phyloP scores from a whole-genome alignment of 306 rosid genomes.

The Senna siamea region DNA sequence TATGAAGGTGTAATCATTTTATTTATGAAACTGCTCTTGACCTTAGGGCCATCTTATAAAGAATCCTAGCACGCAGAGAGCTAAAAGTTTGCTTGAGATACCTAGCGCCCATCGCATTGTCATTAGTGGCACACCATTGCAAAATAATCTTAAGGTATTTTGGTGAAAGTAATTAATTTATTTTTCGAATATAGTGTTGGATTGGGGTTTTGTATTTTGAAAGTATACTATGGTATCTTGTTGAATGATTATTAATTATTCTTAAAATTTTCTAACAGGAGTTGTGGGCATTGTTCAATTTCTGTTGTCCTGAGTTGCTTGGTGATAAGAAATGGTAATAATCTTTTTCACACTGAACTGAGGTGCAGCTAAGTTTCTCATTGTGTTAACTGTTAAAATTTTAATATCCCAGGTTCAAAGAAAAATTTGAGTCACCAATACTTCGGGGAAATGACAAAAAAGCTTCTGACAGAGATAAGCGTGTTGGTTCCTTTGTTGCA shows the following conservation, averaged over 20 bases:
- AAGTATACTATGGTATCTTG: constrained; percentile 27
- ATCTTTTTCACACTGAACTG: constrained; percentile 27
- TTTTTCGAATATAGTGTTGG: not conserved
- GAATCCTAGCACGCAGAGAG: constrained; percentile 95
- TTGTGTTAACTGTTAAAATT: constrained; percentile 31
- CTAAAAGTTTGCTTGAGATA: constrained; percentile 92
- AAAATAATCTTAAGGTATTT: constrained; percentile 87
- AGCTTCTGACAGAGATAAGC: constrained; percentile 78
- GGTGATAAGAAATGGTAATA: constrained; percentile 83
- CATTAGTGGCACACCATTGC: constrained; percentile 91
- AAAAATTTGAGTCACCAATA: constrained; percentile 66
- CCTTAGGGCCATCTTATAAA: constrained; percentile 91
- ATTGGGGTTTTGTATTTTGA: constrained; percentile 6
- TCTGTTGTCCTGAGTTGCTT: constrained; percentile 87
- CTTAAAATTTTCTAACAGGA: constrained; percentile 58
- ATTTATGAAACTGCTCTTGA: constrained; percentile 34
- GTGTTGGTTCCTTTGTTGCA: constrained; percentile 72
- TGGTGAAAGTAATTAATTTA: constrained; percentile 11
- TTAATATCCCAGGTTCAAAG: constrained; percentile 73
- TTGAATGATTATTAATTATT: constrained; percentile 29
- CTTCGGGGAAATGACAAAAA: constrained; percentile 87
- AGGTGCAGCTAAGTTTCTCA: constrained; percentile 33
- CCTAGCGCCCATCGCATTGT: constrained; percentile 83
- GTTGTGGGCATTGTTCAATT: constrained; percentile 91
- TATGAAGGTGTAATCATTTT: not conserved